Evolutionary conservation across 1,284 basidiomycete species (phyloP).

Genomic region (Heterobasidion occidentale): DNA sequence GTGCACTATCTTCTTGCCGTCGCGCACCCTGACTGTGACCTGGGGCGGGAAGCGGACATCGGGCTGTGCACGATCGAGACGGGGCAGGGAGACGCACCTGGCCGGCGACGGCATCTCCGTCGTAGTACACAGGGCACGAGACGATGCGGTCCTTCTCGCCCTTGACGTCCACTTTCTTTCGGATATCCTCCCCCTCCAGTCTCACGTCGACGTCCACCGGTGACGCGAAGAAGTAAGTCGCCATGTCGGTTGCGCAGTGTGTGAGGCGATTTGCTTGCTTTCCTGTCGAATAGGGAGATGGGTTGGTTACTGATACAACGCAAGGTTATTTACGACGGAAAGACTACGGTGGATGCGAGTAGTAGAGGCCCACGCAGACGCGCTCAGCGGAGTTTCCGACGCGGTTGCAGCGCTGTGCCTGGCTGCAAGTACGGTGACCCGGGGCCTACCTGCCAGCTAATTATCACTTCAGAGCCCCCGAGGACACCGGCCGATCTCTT

Average conservation of each 20-base stretch:
- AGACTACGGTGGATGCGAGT: no score
- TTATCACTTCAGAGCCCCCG: no score
- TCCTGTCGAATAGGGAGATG: not conserved
- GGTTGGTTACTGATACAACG: no score
- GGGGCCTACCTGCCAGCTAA: no score
- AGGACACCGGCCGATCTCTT: no score
- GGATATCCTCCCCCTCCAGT: constrained; percentile 78
- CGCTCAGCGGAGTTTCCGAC: no score
- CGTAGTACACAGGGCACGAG: constrained; percentile 90
- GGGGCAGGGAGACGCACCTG: constrained; percentile 49
- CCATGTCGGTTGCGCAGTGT: constrained; percentile 37
- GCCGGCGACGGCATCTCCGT: constrained; percentile 86
- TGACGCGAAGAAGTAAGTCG: constrained; percentile 88
- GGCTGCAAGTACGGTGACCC: no score
- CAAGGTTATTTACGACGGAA: no score
- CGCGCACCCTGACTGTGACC: constrained; percentile 84
- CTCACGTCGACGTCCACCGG: constrained; percentile 91
- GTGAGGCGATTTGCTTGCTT: not conserved
- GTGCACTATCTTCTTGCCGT: constrained; percentile 92
- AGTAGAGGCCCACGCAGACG: no score
- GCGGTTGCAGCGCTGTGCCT: no score
- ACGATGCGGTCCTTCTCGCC: constrained; percentile 75
- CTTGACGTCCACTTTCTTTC: constrained; percentile 74
- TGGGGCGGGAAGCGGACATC: constrained; percentile 51
- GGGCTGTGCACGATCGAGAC: not conserved